Evolutionary conservation across 2,329 filamentous ascomycete species (phyloP).

Genomic region (Ophiostoma piceae): DNA sequence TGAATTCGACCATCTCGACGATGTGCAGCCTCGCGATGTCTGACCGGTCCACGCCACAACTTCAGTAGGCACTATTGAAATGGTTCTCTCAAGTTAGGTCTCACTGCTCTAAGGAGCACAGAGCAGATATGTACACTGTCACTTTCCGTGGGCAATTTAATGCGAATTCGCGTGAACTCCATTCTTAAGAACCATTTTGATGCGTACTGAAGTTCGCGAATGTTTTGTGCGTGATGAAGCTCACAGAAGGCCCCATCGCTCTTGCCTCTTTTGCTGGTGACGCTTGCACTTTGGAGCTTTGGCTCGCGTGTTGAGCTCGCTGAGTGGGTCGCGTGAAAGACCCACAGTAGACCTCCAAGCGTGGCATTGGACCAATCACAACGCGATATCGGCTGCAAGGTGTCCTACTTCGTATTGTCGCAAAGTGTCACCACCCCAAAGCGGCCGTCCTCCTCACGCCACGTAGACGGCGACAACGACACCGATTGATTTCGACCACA

Average conservation of each 20-base stretch:
- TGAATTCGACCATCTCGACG: too few species aligned
- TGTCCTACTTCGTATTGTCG: constrained; percentile 13
- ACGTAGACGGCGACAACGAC: neutral
- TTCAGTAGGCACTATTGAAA: too few species aligned
- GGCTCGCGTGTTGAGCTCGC: neutral
- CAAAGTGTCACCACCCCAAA: constrained; percentile 10
- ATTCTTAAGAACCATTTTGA: too few species aligned
- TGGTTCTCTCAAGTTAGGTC: too few species aligned
- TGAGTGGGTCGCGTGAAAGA: neutral
- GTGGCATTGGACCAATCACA: neutral
- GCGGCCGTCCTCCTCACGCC: neutral
- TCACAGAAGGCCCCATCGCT: neutral
- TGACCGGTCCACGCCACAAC: too few species aligned
- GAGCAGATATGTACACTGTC: too few species aligned
- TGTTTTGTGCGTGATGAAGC: neutral
- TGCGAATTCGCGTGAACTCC: too few species aligned
- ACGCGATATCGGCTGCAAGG: neutral
- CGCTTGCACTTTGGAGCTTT: neutral
- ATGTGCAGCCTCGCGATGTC: too few species aligned
- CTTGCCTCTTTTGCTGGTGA: neutral
- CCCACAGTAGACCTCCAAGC: neutral
- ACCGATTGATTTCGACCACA: neutral
- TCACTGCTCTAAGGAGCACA: too few species aligned
- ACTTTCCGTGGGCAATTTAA: too few species aligned
- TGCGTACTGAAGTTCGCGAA: too few species aligned